Percentiles rank a stretch among this genome's conserved stretches.
Evolutionary conservation across 441 rosid genomes (phyloP).

Genomic region (Geranium incanum): DNA sequence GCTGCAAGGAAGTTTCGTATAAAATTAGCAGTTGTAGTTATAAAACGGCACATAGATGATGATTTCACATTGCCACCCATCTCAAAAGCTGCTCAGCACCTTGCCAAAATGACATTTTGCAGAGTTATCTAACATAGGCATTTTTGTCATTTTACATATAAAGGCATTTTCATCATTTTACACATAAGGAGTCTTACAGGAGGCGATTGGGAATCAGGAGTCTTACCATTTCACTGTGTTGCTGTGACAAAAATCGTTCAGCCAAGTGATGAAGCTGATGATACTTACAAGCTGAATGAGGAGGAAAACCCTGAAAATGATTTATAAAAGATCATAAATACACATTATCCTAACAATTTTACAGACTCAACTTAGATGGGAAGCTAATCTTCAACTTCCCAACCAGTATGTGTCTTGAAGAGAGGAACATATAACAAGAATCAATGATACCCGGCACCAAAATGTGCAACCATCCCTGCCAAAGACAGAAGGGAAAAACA

Average conservation of each 20-base stretch:
- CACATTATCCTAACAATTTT: neutral
- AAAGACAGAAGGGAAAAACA: slow-evolving; percentile 17
- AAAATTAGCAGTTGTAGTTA: slow-evolving; percentile 4
- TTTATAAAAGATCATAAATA: slow-evolving; percentile 6
- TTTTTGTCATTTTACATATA: too few species aligned
- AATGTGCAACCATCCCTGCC: slow-evolving; percentile 92
- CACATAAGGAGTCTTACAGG: too few species aligned
- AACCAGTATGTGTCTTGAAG: slow-evolving; percentile 11
- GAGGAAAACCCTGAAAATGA: slow-evolving; percentile 77
- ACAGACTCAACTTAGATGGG: slow-evolving; percentile 2
- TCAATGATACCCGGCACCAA: slow-evolving; percentile 85
- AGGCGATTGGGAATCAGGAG: neutral
- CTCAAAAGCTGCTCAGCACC: neutral
- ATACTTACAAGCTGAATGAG: slow-evolving; percentile 82
- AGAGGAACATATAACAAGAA: slow-evolving; percentile 26
- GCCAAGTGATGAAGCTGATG: slow-evolving; percentile 86
- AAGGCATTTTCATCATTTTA: too few species aligned
- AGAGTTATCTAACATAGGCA: neutral
- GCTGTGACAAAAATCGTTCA: slow-evolving; percentile 63
- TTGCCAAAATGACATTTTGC: neutral
- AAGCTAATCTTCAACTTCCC: slow-evolving; percentile 21
- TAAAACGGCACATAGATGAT: neutral
- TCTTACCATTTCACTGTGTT: slow-evolving; percentile 67
- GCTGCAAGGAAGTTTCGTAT: slow-evolving; percentile 35
- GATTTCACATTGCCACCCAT: neutral